Conservation (phyloP, 805 yeast genomes). For the Wickerhamiella vanderwaltii region DNA sequence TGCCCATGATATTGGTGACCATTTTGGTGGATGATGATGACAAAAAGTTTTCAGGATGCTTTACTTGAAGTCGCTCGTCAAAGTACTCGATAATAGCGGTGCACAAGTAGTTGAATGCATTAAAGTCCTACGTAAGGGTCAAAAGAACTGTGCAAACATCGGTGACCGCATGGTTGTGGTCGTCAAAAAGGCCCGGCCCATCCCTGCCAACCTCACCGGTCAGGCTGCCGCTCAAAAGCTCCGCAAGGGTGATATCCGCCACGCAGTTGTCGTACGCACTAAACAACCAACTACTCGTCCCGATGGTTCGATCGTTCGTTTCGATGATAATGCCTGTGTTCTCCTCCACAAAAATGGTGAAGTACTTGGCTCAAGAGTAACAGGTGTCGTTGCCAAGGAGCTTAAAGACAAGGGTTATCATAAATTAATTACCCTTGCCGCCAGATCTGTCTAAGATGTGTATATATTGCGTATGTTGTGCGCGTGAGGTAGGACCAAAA, state of each 20-base stretch:
- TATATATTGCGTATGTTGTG: too few species aligned
- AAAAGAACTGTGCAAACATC: conserved; percentile 65
- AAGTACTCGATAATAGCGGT: conserved; percentile 91
- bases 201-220: conserved; percentile 59
- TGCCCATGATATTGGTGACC: conserved; percentile 30
- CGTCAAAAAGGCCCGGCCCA: conserved; percentile 78
- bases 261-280: conserved; percentile 91
- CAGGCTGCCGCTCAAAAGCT: conserved; percentile 60
- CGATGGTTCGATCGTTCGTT: conserved; percentile 77
- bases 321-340: conserved; percentile 96
- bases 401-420: conserved; percentile 68
- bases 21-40: conserved; percentile 15
- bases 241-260: conserved; percentile 88
- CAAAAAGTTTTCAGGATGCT: conserved; percentile 41
- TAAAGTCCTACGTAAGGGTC: conserved; percentile 83
- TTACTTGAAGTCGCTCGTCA: conserved; percentile 73
- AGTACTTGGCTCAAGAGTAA: conserved; percentile 88
- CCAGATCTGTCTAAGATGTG: conserved; percentile 46
- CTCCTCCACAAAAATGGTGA: conserved; percentile 84
- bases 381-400: conserved; percentile 84
- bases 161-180: conserved; percentile 94
- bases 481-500: too few species aligned
- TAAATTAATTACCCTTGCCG: conserved; percentile 84
- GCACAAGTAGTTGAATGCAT: conserved; percentile 93
- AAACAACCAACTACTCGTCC: conserved; percentile 65